phyloP scores from a whole-genome alignment of 805 yeast genomes.

The Yarrowia alimentaria region DNA sequence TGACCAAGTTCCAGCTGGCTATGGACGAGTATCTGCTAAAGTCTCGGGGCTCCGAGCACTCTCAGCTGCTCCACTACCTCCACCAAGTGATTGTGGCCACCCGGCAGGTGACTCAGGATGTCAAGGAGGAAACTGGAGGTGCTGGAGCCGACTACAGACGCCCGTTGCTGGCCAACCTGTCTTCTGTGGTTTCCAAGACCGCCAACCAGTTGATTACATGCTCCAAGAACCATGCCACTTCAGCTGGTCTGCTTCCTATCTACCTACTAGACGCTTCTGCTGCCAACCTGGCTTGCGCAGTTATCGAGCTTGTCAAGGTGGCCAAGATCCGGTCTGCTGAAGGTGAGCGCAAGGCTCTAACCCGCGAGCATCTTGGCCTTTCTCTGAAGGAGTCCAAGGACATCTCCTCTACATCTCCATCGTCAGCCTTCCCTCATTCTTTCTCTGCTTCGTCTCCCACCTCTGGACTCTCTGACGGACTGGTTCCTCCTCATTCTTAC shows the following conservation, averaged over 20 bases:
- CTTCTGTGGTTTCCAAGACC: constrained; percentile 56
- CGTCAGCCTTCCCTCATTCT: constrained; percentile 9
- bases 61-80: constrained; percentile 37
- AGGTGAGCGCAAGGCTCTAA: constrained; percentile 9
- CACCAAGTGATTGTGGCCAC: constrained; percentile 41
- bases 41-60: constrained; percentile 34
- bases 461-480: neutral
- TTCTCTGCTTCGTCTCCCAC: neutral
- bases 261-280: constrained; percentile 72
- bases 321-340: constrained; percentile 34
- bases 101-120: constrained; percentile 35
- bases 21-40: constrained; percentile 40
- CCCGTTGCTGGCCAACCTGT: constrained; percentile 33
- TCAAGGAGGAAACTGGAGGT: constrained; percentile 29
- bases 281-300: constrained; percentile 65
- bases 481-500: constrained; percentile 2
- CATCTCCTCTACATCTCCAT: neutral
- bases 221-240: constrained; percentile 68
- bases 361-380: constrained; percentile 4
- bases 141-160: constrained; percentile 16
- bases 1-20: constrained; percentile 38
- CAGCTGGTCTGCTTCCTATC: constrained; percentile 63
- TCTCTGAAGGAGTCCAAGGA: neutral
- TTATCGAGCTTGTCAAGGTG: constrained; percentile 44
- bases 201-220: constrained; percentile 74